phyloP scores from a whole-genome alignment of 192 early-diverging fungal species.

The Dissophora ornata region DNA sequence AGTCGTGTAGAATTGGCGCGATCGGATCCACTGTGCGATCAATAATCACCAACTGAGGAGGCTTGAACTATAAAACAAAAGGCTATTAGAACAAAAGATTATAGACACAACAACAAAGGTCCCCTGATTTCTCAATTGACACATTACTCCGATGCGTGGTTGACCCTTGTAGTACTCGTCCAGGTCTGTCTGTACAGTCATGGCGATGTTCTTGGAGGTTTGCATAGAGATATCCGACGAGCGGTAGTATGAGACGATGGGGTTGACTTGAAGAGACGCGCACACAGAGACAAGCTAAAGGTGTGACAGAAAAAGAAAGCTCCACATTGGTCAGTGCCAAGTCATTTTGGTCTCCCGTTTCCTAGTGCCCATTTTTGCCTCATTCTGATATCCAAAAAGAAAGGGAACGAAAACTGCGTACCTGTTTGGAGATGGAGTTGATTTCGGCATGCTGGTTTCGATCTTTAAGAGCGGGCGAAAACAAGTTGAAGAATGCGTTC shows the following conservation, averaged over 20 bases:
- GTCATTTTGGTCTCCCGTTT: no score
- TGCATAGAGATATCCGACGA: slow-evolving; percentile 76
- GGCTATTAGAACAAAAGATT: background rate
- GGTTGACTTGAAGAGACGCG: slow-evolving; percentile 89
- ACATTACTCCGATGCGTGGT: slow-evolving; percentile 72
- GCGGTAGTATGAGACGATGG: slow-evolving; percentile 91
- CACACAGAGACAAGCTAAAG: slow-evolving; percentile 87
- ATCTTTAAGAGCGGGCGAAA: slow-evolving; percentile 27
- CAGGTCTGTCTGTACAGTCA: slow-evolving; percentile 85
- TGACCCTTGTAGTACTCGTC: slow-evolving; percentile 81
- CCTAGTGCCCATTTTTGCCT: no score
- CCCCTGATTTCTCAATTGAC: no score
- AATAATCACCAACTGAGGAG: slow-evolving; percentile 78
- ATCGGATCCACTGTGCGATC: slow-evolving; percentile 94
- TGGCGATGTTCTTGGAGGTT: slow-evolving; percentile 78
- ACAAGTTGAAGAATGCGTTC: slow-evolving; percentile 52
- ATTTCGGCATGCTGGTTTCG: slow-evolving; percentile 32
- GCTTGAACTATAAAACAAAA: slow-evolving; percentile 33
- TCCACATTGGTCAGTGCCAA: no score
- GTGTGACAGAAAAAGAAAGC: no score
- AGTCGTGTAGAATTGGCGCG: slow-evolving; percentile 95
- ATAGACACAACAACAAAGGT: background rate
- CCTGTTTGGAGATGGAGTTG: slow-evolving; percentile 44
- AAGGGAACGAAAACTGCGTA: slow-evolving; percentile 61
- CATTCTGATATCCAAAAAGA: no score